Base-by-base conservation (phyloP, 2,329 filamentous ascomycete genomes). In the Beauveria varroae region DNA sequence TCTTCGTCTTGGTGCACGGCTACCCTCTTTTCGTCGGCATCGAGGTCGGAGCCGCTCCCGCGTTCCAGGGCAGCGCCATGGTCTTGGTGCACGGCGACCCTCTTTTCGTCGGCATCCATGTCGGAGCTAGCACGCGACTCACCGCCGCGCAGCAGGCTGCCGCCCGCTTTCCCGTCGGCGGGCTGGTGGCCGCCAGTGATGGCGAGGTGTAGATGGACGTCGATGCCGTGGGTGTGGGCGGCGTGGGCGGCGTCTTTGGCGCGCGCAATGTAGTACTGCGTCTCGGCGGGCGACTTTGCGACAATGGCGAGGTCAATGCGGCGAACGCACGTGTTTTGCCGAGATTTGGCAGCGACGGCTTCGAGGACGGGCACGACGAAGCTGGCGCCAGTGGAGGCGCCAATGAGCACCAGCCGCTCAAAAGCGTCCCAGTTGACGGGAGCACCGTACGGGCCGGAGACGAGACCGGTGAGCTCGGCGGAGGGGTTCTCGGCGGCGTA, bases 321-420 rank as follows among this genome's bases (percentile, higher is more conserved):
- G 60, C 78, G 79, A 8, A 78, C 79, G 65, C 84, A 86, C 12
- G 75, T 76, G 2, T 72, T 72, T 1, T 62, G 65, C 10, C 71
- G 72, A 0, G 73, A 69, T 37, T 75, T 74, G 34, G 53, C n/a
- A 1, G 84, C 74, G 2, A 84, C 73, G 63, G 77, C 79, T 65
- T 86, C 83, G 0, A 86, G 73, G 3, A 86, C 82, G 0, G 84
- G 83, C 6, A 86, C 70, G 1, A 81, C 84, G 60, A 84, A 86
- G 3, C 83, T 86, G 1, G 83, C 81, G n/a, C 84, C 84, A 0
- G 84, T 87, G 0, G 84, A 86, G 0, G 84, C 84, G 0, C 83
- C 84, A 47, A 86, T 81, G 3, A 87, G 74, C 5, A 87, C 73
- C 49, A 86, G 70, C 0, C 82, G 84, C 69, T 86, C 84, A 68